Evolutionary conservation across 2,329 filamentous ascomycete genomes (phyloP).

Genomic region (Chrysosphaeria jannelii): DNA sequence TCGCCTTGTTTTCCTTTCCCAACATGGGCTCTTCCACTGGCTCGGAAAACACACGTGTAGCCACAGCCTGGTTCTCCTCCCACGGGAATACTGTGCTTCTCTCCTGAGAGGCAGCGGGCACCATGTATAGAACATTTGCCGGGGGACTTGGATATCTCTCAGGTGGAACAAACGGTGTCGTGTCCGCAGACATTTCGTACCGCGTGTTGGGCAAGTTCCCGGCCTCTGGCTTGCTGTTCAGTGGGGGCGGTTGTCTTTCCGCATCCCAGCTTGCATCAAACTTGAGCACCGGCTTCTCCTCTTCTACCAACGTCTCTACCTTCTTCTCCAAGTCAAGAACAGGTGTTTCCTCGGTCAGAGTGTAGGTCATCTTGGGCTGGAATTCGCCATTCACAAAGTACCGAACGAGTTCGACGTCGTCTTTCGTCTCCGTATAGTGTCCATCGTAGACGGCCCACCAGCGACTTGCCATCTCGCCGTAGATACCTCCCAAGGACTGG

Average conservation of each 20-base stretch:
- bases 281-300: too few species aligned
- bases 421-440: conserved; percentile 33
- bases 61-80: conserved; percentile 37
- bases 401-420: conserved; percentile 13
- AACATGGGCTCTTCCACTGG: too few species aligned
- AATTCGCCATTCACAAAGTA: conserved; percentile 25
- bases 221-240: conserved; percentile 53
- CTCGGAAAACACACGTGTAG: conserved; percentile 34
- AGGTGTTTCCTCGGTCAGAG: conserved; percentile 10
- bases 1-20: too few species aligned
- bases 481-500: conserved; percentile 26
- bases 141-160: conserved; percentile 54
- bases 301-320: too few species aligned
- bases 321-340: conserved; percentile 6
- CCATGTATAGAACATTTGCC: conserved; percentile 64
- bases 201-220: conserved; percentile 47
- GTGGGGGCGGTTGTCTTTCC: conserved; percentile 27
- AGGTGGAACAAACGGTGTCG: conserved; percentile 47
- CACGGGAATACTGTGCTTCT: conserved; percentile 64
- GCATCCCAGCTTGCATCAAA: conserved; percentile 11
- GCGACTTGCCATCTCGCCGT: conserved; percentile 53
- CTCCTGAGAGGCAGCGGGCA: conserved; percentile 26
- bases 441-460: conserved; percentile 93
- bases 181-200: conserved; percentile 61
- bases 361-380: conserved; percentile 9